These are phyloP conservation scores for Trebouxia gelatinosa DNA, from an alignment of 163 green algal species.

Conservation along the genomic window DNA sequence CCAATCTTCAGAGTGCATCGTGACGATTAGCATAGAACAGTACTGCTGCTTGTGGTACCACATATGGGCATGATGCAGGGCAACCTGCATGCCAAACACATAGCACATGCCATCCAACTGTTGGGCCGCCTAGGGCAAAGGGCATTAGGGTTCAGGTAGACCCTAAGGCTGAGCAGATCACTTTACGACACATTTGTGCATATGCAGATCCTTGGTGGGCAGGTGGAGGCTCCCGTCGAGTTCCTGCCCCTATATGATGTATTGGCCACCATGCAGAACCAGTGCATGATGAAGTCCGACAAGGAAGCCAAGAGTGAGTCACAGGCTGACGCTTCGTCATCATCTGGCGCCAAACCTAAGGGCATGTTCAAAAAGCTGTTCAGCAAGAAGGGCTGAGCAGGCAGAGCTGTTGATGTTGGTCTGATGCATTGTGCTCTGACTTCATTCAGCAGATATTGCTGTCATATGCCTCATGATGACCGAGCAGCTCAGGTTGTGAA, in stretches of 20 bases:
- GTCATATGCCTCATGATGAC: too few relatives aligned
- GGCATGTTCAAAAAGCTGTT: constrained; percentile 6
- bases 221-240: constrained; percentile 6
- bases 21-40: background rate
- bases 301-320: too few relatives aligned
- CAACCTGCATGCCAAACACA: background rate
- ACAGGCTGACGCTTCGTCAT: too few relatives aligned
- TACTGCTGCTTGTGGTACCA: background rate
- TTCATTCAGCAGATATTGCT: too few relatives aligned
- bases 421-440: too few relatives aligned
- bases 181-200: background rate
- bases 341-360: background rate
- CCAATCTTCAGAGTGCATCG: too few relatives aligned
- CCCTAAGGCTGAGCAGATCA: too few relatives aligned
- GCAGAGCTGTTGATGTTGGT: too few relatives aligned
- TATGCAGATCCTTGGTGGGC: constrained; percentile 7
- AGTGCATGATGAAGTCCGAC: background rate
- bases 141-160: too few relatives aligned
- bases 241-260: constrained; percentile 14
- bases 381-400: constrained; percentile 10
- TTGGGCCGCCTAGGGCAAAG: background rate
- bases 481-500: too few relatives aligned
- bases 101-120: background rate
- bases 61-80: background rate
- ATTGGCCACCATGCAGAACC: constrained; percentile 1